Percentiles rank a stretch among this genome's conserved stretches.
These are phyloP conservation scores for Phytophthora sp. DNA, from an alignment of 352 stramenopile species.

Conservation along the genomic window DNA sequence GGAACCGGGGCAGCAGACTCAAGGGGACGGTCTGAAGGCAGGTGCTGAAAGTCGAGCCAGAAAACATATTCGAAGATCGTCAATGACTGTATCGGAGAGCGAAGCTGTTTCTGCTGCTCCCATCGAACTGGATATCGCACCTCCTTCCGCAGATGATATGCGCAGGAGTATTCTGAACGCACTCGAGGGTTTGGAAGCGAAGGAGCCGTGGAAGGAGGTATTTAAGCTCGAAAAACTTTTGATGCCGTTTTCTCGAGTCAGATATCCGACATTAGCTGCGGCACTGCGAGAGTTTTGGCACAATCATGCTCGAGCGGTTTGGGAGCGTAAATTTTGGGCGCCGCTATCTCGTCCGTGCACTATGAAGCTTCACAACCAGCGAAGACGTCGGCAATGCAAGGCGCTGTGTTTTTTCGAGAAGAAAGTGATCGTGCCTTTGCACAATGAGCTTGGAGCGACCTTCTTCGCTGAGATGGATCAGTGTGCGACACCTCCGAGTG, in stretches of 20 bases:
- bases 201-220: slow-evolving; percentile 31
- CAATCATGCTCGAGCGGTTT: slow-evolving; percentile 34
- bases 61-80: slow-evolving; percentile 10
- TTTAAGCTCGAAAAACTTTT: slow-evolving; percentile 26
- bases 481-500: slow-evolving; percentile 7
- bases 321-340: slow-evolving; percentile 45
- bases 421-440: slow-evolving; percentile 26
- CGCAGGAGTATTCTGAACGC: slow-evolving; percentile 13
- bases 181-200: slow-evolving; percentile 30
- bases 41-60: background rate
- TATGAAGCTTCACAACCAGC: slow-evolving; percentile 3
- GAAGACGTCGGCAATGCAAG: slow-evolving; percentile 29
- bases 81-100: background rate
- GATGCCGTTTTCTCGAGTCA: slow-evolving; percentile 26
- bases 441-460: slow-evolving; percentile 28
- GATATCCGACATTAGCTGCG: slow-evolving; percentile 12
- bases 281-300: slow-evolving; percentile 33
- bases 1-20: background rate
- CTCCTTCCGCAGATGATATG: background rate
- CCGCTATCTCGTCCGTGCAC: slow-evolving; percentile 18
- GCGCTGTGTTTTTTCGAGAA: slow-evolving; percentile 28
- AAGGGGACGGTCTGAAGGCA: background rate
- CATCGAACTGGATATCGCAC: background rate
- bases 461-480: slow-evolving; percentile 42
- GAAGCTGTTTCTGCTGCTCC: background rate